These are phyloP conservation scores for Aquanectria penicillioides DNA, from an alignment of 2,329 filamentous ascomycete genomes.

Conservation along the genomic window DNA sequence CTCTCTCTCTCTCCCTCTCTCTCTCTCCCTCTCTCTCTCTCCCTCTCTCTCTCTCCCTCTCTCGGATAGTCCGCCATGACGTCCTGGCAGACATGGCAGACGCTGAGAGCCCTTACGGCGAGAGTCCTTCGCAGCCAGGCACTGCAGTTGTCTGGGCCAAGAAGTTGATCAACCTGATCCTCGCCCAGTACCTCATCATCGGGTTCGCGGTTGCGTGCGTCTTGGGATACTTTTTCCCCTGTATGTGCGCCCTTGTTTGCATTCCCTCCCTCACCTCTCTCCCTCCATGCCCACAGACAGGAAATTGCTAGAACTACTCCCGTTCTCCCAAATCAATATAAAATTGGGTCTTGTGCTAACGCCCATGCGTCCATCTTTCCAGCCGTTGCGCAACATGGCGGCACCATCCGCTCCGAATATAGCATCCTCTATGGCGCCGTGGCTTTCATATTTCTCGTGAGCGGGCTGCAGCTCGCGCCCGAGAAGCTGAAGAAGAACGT, in stretches of 20 bases:
- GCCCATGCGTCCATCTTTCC: too few relatives aligned
- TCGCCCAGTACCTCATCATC: slow-evolving; percentile 73
- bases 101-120: slow-evolving; percentile 20
- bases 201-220: slow-evolving; percentile 66
- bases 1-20: background rate
- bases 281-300: background rate
- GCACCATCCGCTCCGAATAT: slow-evolving; percentile 63
- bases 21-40: background rate
- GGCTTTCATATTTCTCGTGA: slow-evolving; percentile 76
- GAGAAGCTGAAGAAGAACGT: slow-evolving; percentile 69
- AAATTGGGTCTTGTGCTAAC: too few relatives aligned
- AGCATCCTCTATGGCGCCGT: slow-evolving; percentile 76
- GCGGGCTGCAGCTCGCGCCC: slow-evolving; percentile 74
- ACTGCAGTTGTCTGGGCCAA: slow-evolving; percentile 24
- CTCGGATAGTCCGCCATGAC: background rate
- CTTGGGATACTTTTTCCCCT: slow-evolving; percentile 55
- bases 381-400: slow-evolving; percentile 60
- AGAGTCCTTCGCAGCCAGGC: slow-evolving; percentile 5
- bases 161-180: slow-evolving; percentile 47
- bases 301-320: too few relatives aligned
- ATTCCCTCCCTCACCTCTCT: background rate
- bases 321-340: too few relatives aligned
- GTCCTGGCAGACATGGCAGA: slow-evolving; percentile 27
- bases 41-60: background rate
- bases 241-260: slow-evolving; percentile 42